A percentile compares a stretch with the other conserved stretches of the same genome.
These are phyloP conservation scores for Vitis rupestris DNA, from an alignment of 164 flowering plant genomes.

Conservation along the genomic window DNA sequence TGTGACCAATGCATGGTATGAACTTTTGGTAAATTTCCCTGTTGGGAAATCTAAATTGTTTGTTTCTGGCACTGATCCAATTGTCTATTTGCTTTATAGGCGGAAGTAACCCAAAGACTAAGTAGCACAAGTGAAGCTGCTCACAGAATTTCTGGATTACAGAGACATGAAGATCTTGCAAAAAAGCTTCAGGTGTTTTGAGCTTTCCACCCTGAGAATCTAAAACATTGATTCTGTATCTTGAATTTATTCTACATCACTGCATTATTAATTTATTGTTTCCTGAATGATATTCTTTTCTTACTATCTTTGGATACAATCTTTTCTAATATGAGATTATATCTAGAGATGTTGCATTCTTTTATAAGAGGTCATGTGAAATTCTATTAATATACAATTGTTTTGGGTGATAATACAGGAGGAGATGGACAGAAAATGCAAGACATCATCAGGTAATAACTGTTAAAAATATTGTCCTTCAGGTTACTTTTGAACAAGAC, in stretches of 20 bases:
- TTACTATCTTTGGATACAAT: no score
- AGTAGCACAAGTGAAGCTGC: conserved; percentile 48
- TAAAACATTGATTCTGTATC: background rate
- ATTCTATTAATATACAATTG: background rate
- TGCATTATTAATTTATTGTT: no score
- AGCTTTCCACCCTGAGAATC: background rate
- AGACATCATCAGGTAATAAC: conserved; percentile 47
- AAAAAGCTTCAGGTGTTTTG: conserved; percentile 63
- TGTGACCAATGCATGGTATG: conserved; percentile 79
- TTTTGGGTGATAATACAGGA: conserved; percentile 36
- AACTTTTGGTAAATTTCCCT: background rate
- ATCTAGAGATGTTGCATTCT: no score
- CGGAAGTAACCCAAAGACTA: conserved; percentile 71
- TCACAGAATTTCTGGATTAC: conserved; percentile 38
- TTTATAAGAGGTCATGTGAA: no score
- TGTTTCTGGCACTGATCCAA: background rate
- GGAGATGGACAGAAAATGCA: conserved; percentile 65
- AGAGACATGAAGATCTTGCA: conserved; percentile 69
- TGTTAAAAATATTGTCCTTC: background rate
- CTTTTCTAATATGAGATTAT: no score
- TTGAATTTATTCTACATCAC: no score
- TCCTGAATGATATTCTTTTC: no score
- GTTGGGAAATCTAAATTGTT: background rate
- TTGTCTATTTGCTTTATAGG: conserved; percentile 36
- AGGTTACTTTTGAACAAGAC: background rate